Evolutionary conservation across 805 yeast species (phyloP).

Genomic region (Brettanomyces naardenensis): DNA sequence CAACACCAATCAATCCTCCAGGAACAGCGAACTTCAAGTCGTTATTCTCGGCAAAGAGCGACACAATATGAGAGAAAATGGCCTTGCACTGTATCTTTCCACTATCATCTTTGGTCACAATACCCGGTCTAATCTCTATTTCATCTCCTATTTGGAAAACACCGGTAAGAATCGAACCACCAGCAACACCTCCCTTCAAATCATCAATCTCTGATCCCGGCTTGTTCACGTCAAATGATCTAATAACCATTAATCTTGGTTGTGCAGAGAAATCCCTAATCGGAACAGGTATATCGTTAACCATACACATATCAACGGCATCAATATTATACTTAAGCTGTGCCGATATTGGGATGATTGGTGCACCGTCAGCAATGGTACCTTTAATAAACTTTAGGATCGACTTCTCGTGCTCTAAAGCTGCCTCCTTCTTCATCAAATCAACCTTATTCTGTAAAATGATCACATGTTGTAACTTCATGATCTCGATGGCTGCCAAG

Average conservation of each 20-base stretch:
- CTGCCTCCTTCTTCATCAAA: slow-evolving; percentile 95
- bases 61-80: slow-evolving; percentile 86
- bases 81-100: slow-evolving; percentile 92
- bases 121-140: slow-evolving; percentile 98
- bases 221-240: slow-evolving; percentile 97
- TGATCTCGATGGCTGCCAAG: slow-evolving; percentile 98
- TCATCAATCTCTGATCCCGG: slow-evolving; percentile 98
- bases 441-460: slow-evolving; percentile 97
- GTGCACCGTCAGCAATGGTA: slow-evolving; percentile 98
- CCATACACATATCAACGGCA: slow-evolving; percentile 95
- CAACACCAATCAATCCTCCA: slow-evolving; percentile 99
- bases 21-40: slow-evolving; percentile 98
- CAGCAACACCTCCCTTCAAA: slow-evolving; percentile 99
- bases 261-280: slow-evolving; percentile 88
- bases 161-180: slow-evolving; percentile 96
- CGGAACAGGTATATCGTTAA: slow-evolving; percentile 93
- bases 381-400: slow-evolving; percentile 91
- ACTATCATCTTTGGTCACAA: slow-evolving; percentile 87
- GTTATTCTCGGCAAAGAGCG: slow-evolving; percentile 95
- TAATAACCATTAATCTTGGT: slow-evolving; percentile 92
- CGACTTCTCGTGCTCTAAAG: slow-evolving; percentile 90
- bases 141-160: slow-evolving; percentile 96
- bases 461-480: slow-evolving; percentile 95
- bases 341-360: slow-evolving; percentile 97
- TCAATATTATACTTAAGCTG: slow-evolving; percentile 97